Conservation (phyloP, 352 stramenopile genomes). For the Phytophthora tentaculata region DNA sequence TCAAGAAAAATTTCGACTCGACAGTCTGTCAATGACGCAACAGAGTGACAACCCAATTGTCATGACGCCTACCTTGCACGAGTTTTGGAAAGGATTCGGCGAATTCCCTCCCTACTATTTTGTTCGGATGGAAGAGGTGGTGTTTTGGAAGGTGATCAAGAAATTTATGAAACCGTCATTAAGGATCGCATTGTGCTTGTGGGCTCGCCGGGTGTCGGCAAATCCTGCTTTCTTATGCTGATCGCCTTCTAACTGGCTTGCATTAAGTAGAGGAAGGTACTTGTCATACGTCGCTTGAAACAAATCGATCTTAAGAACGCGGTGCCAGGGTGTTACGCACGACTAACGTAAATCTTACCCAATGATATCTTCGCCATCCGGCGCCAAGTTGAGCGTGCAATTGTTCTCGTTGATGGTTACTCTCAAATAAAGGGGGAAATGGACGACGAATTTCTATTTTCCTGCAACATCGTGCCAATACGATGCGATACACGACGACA, state of each 20-base stretch:
- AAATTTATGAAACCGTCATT: neutral
- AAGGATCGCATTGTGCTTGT: constrained; percentile 1
- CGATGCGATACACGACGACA: constrained; percentile 1
- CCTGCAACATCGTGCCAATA: neutral
- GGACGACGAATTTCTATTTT: neutral
- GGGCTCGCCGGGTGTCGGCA: neutral
- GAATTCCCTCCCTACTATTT: no score
- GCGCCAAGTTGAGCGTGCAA: neutral
- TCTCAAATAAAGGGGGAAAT: neutral
- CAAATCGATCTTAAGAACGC: neutral
- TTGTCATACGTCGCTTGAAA: neutral
- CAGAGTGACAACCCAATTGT: no score
- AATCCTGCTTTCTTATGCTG: constrained; percentile 1
- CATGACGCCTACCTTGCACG: no score
- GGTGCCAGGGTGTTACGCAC: neutral
- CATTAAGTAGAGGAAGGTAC: neutral
- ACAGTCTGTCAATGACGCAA: no score
- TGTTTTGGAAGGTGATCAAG: constrained; percentile 3
- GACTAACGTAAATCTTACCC: neutral
- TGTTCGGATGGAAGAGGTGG: neutral
- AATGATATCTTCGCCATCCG: neutral
- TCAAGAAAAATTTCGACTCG: neutral
- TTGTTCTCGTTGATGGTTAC: neutral
- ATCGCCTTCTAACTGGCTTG: neutral
- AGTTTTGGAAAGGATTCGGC: no score